Evolutionary conservation across 2,329 filamentous ascomycete genomes (phyloP).

Genomic region (Trichoderma sp.): DNA sequence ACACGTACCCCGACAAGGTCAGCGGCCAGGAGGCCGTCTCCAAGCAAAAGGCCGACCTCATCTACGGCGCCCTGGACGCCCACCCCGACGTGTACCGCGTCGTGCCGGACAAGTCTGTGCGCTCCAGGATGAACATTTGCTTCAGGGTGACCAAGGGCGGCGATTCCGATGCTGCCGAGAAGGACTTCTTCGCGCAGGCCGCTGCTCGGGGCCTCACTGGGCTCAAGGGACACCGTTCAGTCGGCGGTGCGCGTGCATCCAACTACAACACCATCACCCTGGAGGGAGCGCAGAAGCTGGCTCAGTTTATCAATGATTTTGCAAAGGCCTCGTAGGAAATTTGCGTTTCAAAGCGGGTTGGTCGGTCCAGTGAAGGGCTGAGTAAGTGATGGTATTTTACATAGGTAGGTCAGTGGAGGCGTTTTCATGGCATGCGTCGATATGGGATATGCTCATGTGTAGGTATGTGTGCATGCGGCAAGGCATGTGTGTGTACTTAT

Average conservation of each 20-base stretch:
- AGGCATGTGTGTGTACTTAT: no score
- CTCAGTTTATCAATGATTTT: slow-evolving; percentile 61
- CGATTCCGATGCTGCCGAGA: slow-evolving; percentile 70
- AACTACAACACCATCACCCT: slow-evolving; percentile 87
- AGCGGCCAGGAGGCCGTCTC: slow-evolving; percentile 75
- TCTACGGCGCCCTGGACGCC: slow-evolving; percentile 78
- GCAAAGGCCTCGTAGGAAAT: slow-evolving; percentile 47
- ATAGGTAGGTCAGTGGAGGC: background rate
- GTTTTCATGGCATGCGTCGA: background rate
- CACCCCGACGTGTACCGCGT: slow-evolving; percentile 73
- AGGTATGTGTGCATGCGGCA: background rate
- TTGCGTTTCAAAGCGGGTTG: no score
- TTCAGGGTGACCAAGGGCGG: slow-evolving; percentile 69
- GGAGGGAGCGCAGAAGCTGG: slow-evolving; percentile 59
- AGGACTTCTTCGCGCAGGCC: slow-evolving; percentile 66
- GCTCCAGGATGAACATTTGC: slow-evolving; percentile 94
- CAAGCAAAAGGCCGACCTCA: slow-evolving; percentile 70
- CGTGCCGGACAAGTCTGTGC: slow-evolving; percentile 72
- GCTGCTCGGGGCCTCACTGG: slow-evolving; percentile 71
- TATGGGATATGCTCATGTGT: background rate
- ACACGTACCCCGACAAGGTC: slow-evolving; percentile 67
- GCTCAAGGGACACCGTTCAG: slow-evolving; percentile 83
- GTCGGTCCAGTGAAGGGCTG: background rate
- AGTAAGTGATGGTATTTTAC: background rate
- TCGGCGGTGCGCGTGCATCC: slow-evolving; percentile 82